Base-by-base conservation (phyloP, 176 grass and related monocot genomes). In the Rhipidocladum racemiflorum region DNA sequence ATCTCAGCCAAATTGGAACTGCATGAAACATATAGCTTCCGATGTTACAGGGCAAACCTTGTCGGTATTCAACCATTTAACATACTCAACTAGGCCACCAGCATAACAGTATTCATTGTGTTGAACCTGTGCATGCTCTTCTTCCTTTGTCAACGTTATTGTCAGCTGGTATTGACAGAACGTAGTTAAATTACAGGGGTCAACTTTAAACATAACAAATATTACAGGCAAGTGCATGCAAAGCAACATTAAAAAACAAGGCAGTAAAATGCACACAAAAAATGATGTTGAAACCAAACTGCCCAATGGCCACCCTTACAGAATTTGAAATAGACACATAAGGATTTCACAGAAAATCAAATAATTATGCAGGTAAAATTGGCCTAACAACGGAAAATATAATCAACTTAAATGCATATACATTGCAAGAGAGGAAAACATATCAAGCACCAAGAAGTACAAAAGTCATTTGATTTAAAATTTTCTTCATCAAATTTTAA, bases 71-170 rank as follows among this genome's bases (percentile, higher is more conserved):
- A 98, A 84, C 96, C 96, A 98, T 61, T 88, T 91, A 75, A 98
- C 92, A 91, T 98, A 98, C 78, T 98, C 96, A 74, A 89, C 81
- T 70, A 98, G 92, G 54, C 96, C 96, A 46, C 96, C 96, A 68
- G 96, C 90, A 87, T 94, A 98, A 76, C 84, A 93, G 46, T 95
- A 98, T 73, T 93, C 90, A 82, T 98, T 91, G 73, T 90, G 85
- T 74, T 93, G 89, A 69, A 85, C 81, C 68, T 86, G 68, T 57
- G 72, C 78, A 29, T 93, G 65, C 0, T 72, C 79, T 81, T 88
- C 93, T 78, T 93, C 92, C 87, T 93, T 98, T 65, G 87, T 91
- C 82, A 98, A 86, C 25, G 87, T 90, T 88, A 98, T 98, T 64
- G 85, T 93, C 40, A 98, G 56, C 96, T 98, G 92, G 25, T 70